Evolutionary conservation across 1,284 basidiomycete genomes (phyloP), one percentile per base, ranked within the genome.

Genomic region (Trametes versicolor): DNA sequence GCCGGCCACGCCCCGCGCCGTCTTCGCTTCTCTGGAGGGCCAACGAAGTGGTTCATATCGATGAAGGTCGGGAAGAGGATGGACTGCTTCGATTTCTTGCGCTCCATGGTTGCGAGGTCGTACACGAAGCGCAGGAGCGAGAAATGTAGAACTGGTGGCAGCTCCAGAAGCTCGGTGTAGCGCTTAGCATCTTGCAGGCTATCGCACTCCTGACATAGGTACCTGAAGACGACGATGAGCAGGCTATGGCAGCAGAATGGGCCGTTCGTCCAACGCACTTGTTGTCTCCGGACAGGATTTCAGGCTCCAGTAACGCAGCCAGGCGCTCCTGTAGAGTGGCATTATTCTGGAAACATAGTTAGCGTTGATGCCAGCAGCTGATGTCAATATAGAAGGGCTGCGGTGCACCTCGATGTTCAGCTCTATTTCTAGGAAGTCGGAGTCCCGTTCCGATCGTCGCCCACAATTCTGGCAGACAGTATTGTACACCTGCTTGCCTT

Each of bases 61-160:
- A 96, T 79, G 12, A 77, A 77, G 29, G 81, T 82, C 0, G 95
- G 95, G 76, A 95, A 97, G 13, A 83, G 79, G 54, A 97, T 88
- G 12, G 80, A 78, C 66, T 93, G 85, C 75, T 95, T 95, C 62
- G 88, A 92, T 79, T 98, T 97, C 78, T 89, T 93, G 65, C 95
- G 86, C 71, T 91, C 87, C 81, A 90, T 86, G 1, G 88, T 87
- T 21, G 84, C 77, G n/a, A 91, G 71, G 75, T 96, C 93, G 73
- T 92, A 98, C 29, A 94, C 88, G 76, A 98, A 98, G 21, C 96
- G 92, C 60, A 96, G 85, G 51, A 98, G 80, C 17, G 94, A 95
- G 71, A 98, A 92, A 76, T 98, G 94, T 0, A 98, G 83, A 2
- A 94, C 90, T 0, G 94, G 94, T 1, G 96, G 96, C 0, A 97